A percentile compares a stretch with the other conserved stretches of the same genome.
Conservation (phyloP, 202 grass and related monocot genomes). For the Sporobolus alterniflorus region DNA sequence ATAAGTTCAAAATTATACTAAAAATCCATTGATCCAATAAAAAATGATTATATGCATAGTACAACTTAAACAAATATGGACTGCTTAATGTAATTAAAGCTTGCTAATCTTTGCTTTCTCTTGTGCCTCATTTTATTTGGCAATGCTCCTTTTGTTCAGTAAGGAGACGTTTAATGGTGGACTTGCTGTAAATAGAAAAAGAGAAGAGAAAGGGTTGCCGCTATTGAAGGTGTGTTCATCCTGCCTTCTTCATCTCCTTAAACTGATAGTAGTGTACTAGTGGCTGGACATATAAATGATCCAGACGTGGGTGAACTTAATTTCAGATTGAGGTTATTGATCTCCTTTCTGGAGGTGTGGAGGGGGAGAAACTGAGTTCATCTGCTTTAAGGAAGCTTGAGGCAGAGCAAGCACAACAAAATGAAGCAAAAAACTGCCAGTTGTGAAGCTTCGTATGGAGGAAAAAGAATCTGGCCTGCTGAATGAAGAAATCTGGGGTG, state of each 20-base stretch:
- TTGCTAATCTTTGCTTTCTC: constrained; percentile 4
- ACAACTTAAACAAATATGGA: neutral
- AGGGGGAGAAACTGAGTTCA: constrained; percentile 63
- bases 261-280: neutral
- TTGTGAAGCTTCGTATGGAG: constrained; percentile 29
- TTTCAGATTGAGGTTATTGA: constrained; percentile 76
- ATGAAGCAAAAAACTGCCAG: constrained; percentile 10
- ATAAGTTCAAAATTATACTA: neutral
- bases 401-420: constrained; percentile 35
- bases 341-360: constrained; percentile 53
- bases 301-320: constrained; percentile 1
- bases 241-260: constrained; percentile 9
- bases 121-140: constrained; percentile 9
- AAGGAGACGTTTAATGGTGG: constrained; percentile 70
- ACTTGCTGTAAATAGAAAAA: constrained; percentile 64
- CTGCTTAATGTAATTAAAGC: constrained; percentile 2
- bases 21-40: neutral
- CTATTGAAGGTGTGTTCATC: constrained; percentile 53
- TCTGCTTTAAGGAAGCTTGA: constrained; percentile 64
- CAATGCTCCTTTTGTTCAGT: constrained; percentile 39
- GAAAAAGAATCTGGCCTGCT: constrained; percentile 15
- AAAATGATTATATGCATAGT: constrained; percentile 12
- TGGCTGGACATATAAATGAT: neutral
- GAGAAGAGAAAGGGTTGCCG: constrained; percentile 57
- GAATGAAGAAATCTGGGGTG: constrained; percentile 12